Evolutionary conservation across 192 early-diverging fungal genomes (phyloP).

Genomic region (Backusella mclennaniae): DNA sequence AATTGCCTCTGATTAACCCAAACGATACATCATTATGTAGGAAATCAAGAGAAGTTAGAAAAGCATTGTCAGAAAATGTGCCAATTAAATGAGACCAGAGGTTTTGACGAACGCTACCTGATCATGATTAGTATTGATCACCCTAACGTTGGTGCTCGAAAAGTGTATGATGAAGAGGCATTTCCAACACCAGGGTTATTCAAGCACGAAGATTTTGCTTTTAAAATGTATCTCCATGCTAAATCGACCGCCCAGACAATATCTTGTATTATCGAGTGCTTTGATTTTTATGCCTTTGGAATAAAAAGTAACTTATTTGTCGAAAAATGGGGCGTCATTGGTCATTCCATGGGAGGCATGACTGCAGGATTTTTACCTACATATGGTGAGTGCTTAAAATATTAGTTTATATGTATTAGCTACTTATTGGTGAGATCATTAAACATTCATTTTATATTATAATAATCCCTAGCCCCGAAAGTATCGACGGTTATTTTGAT

Average conservation of each 20-base stretch:
- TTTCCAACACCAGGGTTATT: background rate
- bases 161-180: background rate
- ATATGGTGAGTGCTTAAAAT: background rate
- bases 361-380: background rate
- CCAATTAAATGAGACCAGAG: background rate
- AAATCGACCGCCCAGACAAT: background rate
- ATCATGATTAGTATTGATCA: background rate
- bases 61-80: background rate
- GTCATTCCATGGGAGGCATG: background rate
- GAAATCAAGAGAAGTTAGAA: background rate
- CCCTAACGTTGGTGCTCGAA: background rate
- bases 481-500: background rate
- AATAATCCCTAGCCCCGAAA: background rate
- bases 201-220: background rate
- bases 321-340: background rate
- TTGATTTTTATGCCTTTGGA: background rate
- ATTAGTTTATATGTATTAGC: too few species aligned
- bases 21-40: background rate
- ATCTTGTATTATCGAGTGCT: background rate
- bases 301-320: background rate
- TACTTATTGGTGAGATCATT: too few species aligned
- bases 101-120: background rate
- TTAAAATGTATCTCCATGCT: background rate
- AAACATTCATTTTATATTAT: background rate
- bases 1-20: background rate